These are phyloP conservation scores for Straminergon stramineum DNA, from an alignment of 225 moss, liverwort and hornwort species.

Conservation along the genomic window DNA sequence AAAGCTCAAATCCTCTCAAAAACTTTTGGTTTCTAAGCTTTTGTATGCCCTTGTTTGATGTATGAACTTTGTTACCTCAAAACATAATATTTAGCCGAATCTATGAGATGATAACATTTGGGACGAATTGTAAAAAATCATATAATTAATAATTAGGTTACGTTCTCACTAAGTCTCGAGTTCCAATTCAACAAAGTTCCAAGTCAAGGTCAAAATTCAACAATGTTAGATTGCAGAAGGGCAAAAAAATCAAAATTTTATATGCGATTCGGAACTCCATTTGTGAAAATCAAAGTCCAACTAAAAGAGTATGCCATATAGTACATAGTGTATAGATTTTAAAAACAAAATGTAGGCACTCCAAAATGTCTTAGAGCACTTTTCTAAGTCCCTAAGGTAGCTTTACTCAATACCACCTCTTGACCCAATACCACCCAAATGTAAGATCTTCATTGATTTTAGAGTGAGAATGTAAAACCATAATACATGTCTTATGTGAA, in stretches of 20 bases:
- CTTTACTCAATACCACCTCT: too few species aligned
- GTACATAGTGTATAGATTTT: neutral
- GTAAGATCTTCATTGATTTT: too few species aligned
- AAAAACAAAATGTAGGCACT: neutral
- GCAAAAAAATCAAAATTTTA: neutral
- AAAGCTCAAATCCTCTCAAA: neutral
- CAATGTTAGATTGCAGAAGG: neutral
- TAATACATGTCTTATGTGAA: too few species aligned
- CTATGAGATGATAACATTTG: neutral
- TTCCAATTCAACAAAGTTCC: neutral
- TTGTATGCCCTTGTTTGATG: neutral
- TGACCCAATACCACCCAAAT: too few species aligned
- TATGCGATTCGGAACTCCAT: neutral
- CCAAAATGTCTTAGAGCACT: fast-evolving
- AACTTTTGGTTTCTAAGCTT: neutral
- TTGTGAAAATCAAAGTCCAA: neutral
- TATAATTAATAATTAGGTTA: neutral
- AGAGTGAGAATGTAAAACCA: too few species aligned
- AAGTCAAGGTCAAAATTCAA: neutral
- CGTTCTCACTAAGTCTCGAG: fast-evolving
- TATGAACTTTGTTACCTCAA: neutral
- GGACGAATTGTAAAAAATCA: too few species aligned
- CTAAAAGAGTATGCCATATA: neutral
- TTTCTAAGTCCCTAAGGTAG: neutral
- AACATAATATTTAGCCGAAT: too few species aligned